A percentile compares a stretch with the other conserved stretches of the same genome.
Evolutionary conservation across 2,329 filamentous ascomycete species (phyloP).

Genomic region (Penicillium sp.): DNA sequence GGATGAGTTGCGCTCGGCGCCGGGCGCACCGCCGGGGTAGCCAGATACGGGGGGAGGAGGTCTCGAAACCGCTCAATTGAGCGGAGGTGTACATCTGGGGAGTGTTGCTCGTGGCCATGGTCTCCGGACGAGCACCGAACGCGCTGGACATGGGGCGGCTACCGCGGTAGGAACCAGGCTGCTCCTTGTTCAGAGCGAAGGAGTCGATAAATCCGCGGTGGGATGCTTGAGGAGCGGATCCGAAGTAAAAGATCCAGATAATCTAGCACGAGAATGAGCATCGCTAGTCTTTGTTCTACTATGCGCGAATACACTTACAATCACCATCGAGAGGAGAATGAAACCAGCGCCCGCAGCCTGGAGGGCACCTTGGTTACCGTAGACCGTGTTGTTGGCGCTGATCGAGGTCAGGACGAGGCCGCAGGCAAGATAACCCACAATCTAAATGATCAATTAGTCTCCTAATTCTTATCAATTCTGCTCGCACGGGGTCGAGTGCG

Average conservation of each 20-base stretch:
- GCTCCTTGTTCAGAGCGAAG: constrained; percentile 89
- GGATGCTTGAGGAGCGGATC: constrained; percentile 82
- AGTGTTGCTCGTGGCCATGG: constrained; percentile 71
- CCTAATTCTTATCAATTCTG: neutral
- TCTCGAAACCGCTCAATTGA: constrained; percentile 94
- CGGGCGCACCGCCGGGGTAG: constrained; percentile 61
- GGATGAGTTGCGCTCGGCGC: constrained; percentile 62
- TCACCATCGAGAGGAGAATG: constrained; percentile 89
- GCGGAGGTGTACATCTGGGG: constrained; percentile 98
- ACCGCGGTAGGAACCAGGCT: constrained; percentile 61
- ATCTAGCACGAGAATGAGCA: constrained; percentile 63
- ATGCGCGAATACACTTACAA: constrained; percentile 61
- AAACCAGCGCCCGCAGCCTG: constrained; percentile 91
- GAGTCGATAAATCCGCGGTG: constrained; percentile 93
- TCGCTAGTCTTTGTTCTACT: neutral
- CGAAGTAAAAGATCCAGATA: constrained; percentile 99
- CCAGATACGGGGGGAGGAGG: constrained; percentile 83
- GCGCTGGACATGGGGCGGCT: constrained; percentile 75
- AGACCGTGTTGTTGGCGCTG: constrained; percentile 83
- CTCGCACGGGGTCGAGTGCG: constrained; percentile 31
- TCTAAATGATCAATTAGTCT: constrained; percentile 48
- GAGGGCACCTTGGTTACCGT: constrained; percentile 68
- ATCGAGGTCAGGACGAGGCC: constrained; percentile 85
- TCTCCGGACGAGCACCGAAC: constrained; percentile 75
- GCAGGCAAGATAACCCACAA: constrained; percentile 83